Conservation (phyloP, 176 grass and related monocot genomes). For the Carex cristatella region DNA sequence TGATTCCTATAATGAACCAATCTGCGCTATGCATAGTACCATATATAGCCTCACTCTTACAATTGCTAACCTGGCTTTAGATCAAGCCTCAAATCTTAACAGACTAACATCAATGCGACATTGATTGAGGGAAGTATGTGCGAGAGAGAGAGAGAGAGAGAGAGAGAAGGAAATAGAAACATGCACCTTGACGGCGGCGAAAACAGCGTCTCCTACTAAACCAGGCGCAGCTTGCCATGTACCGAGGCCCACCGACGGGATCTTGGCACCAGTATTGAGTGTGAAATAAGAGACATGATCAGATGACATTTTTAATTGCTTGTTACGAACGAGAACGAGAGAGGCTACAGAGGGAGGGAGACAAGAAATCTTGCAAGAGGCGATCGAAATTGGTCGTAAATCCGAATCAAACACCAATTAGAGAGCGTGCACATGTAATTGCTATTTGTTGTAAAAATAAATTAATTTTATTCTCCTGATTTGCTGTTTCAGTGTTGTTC, state of each 20-base stretch:
- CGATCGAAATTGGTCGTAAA: not conserved
- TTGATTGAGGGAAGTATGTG: too few species aligned
- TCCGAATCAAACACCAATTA: not conserved
- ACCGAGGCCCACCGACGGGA: constrained; percentile 82
- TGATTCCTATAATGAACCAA: too few species aligned
- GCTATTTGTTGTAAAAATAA: too few species aligned
- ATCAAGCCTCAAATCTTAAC: not conserved
- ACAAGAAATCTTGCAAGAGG: too few species aligned
- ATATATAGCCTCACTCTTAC: too few species aligned
- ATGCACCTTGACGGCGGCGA: constrained; percentile 63
- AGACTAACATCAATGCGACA: not conserved
- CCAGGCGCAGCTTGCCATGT: constrained; percentile 64
- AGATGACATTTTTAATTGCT: not conserved
- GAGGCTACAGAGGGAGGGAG: not conserved
- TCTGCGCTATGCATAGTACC: too few species aligned
- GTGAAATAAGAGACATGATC: constrained; percentile 44
- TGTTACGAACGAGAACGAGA: not conserved
- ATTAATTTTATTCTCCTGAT: too few species aligned
- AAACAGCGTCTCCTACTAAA: constrained; percentile 51
- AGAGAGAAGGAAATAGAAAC: not conserved
- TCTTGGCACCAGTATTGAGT: constrained; percentile 76
- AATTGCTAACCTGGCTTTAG: not conserved
- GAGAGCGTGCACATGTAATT: too few species aligned
- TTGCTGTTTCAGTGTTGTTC: too few species aligned
- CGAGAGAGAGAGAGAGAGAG: too few species aligned